phyloP scores from a whole-genome alignment of 2,329 filamentous ascomycete species.

The Phialemoniopsis sp. region DNA sequence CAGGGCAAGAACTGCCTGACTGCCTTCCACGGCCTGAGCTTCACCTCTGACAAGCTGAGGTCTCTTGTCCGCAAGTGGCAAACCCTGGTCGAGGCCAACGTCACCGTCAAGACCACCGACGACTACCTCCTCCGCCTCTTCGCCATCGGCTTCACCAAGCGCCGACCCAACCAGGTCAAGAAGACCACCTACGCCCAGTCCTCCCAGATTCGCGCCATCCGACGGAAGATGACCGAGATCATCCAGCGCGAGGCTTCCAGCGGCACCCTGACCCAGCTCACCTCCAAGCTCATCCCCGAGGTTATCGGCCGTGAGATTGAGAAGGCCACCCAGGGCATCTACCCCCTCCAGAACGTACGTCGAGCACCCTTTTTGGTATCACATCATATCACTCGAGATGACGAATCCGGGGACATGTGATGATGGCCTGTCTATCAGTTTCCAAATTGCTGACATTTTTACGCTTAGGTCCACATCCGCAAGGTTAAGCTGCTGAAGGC shows the following conservation, averaged over 20 bases:
- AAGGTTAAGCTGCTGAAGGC: conserved; percentile 99
- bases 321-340: conserved; percentile 99
- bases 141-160: conserved; percentile 99
- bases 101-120: conserved; percentile 99
- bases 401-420: too few relatives aligned
- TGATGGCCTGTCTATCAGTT: not conserved
- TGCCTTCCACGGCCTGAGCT: conserved; percentile 99
- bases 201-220: conserved; percentile 95
- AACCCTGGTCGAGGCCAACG: conserved; percentile 97
- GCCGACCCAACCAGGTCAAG: conserved; percentile 99
- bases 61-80: conserved; percentile 99
- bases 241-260: conserved; percentile 92
- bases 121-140: conserved; percentile 99
- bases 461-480: conserved; percentile 91
- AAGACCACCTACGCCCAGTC: conserved; percentile 98
- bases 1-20: conserved; percentile 99
- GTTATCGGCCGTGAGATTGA: conserved; percentile 99
- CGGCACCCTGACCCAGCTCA: conserved; percentile 94
- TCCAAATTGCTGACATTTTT: conserved; percentile 10
- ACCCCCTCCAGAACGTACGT: conserved; percentile 95
- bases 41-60: conserved; percentile 99
- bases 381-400: not conserved
- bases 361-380: conserved; percentile 15
- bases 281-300: conserved; percentile 98
- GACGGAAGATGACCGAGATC: conserved; percentile 99